These are phyloP conservation scores for Dimargaris cristalligena DNA, from an alignment of 192 early-diverging fungal species.

Conservation along the genomic window DNA sequence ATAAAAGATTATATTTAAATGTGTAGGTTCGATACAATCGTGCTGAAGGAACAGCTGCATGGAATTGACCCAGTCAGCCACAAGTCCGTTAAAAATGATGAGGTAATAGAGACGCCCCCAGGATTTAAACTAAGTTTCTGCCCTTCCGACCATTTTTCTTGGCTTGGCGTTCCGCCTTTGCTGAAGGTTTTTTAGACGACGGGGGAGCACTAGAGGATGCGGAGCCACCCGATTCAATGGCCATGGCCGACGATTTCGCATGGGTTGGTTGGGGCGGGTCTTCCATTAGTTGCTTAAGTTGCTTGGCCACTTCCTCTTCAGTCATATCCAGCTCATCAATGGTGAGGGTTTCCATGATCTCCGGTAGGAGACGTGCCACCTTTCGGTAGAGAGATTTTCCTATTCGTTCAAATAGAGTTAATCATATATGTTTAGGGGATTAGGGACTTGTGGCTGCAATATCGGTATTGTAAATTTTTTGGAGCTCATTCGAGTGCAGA, in stretches of 20 bases:
- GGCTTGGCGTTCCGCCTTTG: neutral
- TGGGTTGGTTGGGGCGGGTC: neutral
- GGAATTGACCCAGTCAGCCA: too few species aligned
- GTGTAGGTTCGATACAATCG: too few species aligned
- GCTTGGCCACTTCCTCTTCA: neutral
- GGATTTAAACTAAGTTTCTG: neutral
- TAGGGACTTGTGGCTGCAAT: neutral
- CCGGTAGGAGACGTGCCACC: neutral
- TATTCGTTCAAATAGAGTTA: neutral
- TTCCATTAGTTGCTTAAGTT: slow-evolving; percentile 2
- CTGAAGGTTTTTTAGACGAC: too few species aligned
- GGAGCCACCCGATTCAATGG: neutral
- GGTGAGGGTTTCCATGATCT: neutral
- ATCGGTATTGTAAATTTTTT: neutral
- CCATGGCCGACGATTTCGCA: neutral
- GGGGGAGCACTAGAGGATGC: neutral
- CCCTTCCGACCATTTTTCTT: neutral
- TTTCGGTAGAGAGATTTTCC: neutral
- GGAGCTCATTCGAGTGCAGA: slow-evolving; percentile 12
- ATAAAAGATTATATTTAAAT: too few species aligned
- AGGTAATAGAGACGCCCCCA: too few species aligned
- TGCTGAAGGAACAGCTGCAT: too few species aligned
- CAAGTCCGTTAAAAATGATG: too few species aligned
- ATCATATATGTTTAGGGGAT: neutral
- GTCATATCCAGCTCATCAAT: neutral